Conservation (phyloP, 805 yeast genomes). For the Hermanozyma aechmeae region DNA sequence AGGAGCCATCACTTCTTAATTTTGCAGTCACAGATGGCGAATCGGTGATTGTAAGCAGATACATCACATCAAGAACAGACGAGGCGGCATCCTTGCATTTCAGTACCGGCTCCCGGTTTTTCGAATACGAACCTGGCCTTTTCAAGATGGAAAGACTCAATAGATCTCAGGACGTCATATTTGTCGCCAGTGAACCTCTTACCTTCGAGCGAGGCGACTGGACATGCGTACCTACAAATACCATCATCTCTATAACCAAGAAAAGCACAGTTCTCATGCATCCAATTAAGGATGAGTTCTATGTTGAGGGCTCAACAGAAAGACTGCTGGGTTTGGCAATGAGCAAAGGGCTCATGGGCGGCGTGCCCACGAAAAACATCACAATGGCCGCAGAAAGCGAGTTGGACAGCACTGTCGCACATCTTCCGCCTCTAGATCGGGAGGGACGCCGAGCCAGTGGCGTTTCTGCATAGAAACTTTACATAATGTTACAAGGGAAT, state of each 20-base stretch:
- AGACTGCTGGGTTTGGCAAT: conserved; percentile 80
- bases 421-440: conserved; percentile 25
- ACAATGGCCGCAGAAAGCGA: conserved; percentile 7
- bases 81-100: conserved; percentile 96
- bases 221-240: conserved; percentile 94
- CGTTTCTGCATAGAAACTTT: background rate
- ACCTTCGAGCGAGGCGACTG: conserved; percentile 97
- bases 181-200: conserved; percentile 94
- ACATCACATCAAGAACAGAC: conserved; percentile 79
- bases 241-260: conserved; percentile 68
- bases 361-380: conserved; percentile 59
- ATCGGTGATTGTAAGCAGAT: conserved; percentile 77
- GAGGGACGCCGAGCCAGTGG: conserved; percentile 22
- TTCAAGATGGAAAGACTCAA: conserved; percentile 91
- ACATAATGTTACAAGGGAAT: too few species aligned
- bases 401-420: conserved; percentile 15
- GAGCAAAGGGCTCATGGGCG: conserved; percentile 87
- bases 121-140: conserved; percentile 84
- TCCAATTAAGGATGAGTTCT: conserved; percentile 87
- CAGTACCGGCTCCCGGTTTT: conserved; percentile 85
- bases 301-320: conserved; percentile 54
- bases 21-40: conserved; percentile 94
- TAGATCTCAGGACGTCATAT: conserved; percentile 87
- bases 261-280: conserved; percentile 79
- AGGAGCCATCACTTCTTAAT: conserved; percentile 72